Base-by-base conservation (phyloP, 305 asterid genomes). In the Vinca major region DNA sequence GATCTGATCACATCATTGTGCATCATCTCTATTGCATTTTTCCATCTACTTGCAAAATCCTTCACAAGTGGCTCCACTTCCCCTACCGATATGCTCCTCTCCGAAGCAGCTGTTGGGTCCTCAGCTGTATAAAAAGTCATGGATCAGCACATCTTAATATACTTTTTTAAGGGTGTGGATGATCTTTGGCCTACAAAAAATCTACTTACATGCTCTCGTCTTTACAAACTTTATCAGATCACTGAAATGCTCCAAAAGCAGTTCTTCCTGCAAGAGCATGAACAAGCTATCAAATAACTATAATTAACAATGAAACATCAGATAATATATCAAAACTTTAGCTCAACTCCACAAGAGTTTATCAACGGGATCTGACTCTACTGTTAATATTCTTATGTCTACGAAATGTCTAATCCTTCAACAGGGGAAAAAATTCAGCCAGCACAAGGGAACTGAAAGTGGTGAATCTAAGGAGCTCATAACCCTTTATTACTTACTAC, bases 41-140 rank as follows among this genome's bases (percentile, higher is more conserved):
- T 93, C 99, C 99, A 93, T 80, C 96, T 80, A 83, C 91, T 84
- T n/a, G 80, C 96, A 65, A 93, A 93, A 86, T 93, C 96, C 84
- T 93, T 93, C 5, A 93, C 89, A 16, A 93, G 84, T 6, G 89
- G 94, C 84, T 91, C 99, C 3, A 93, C 92, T 83, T 91, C 99
- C 53, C 74, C 71, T 43, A 84, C 86, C 49, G 86, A 81, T 60
- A 89, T 72, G 20, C 92, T 80, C 44, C 78, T 84, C 78, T 83
- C 91, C n/a, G 89, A 74, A 37, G 87, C 82, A 19, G 82, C 77
- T 66, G 75, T 78, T 56, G 86, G 79, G 76, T 92, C 98, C 88
- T 90, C 97, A 5, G 96, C 97, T 92, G 64, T 66, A 67, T 37
- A 74, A 76, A 57, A 40, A 17, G 5, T 26, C 5, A 40, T 20